phyloP scores from a whole-genome alignment of 164 flowering plant genomes.

The Macadamia integrifolia region DNA sequence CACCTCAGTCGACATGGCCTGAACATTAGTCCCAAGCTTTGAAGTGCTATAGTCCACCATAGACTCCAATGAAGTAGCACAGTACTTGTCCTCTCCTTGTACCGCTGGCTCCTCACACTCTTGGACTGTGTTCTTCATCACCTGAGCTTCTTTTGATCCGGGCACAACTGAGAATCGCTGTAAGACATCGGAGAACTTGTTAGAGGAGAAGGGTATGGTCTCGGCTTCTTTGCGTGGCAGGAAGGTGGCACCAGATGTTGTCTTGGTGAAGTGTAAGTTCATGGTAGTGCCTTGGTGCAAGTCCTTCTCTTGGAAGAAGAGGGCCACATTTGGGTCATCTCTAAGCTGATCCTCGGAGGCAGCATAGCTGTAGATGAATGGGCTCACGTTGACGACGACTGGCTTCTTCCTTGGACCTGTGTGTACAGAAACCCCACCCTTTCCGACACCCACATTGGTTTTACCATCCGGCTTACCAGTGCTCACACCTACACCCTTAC shows the following conservation, averaged over 20 bases:
- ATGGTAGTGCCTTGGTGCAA: conserved; percentile 13
- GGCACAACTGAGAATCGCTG: conserved; percentile 27
- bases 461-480: background rate
- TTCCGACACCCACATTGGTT: too few species aligned
- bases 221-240: conserved; percentile 32
- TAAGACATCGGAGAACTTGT: conserved; percentile 25
- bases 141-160: conserved; percentile 28
- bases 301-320: conserved; percentile 34
- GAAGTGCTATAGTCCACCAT: conserved; percentile 28
- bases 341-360: conserved; percentile 22
- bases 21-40: conserved; percentile 7
- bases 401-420: too few species aligned
- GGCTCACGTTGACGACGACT: too few species aligned
- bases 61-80: conserved; percentile 34
- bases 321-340: conserved; percentile 21
- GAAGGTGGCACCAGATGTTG: conserved; percentile 20
- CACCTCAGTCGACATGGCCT: conserved; percentile 11
- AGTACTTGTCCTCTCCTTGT: conserved; percentile 23
- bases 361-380: too few species aligned
- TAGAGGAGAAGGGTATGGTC: conserved; percentile 39
- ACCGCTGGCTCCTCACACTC: conserved; percentile 24
- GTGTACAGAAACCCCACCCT: too few species aligned
- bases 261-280: conserved; percentile 22
- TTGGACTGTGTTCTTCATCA: conserved; percentile 21
- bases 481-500: conserved; percentile 13